Evolutionary conservation across 2,329 filamentous ascomycete species (phyloP).

Genomic region (Pseudogymnoascus sp.): DNA sequence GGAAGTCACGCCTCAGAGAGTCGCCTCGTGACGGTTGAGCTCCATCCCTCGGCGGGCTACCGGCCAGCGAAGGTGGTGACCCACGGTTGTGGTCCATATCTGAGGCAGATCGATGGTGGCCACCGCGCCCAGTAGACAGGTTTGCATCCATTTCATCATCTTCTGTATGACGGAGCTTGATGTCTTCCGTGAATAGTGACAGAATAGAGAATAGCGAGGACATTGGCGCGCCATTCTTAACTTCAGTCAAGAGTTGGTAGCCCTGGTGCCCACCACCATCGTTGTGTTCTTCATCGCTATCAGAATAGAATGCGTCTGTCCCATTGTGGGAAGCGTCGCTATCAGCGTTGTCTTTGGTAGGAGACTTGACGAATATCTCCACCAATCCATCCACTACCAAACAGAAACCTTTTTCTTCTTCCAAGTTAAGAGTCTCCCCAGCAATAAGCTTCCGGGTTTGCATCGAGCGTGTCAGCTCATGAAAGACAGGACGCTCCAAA

Average conservation of each 20-base stretch:
- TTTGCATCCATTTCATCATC: slow-evolving; percentile 36
- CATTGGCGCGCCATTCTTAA: slow-evolving; percentile 97
- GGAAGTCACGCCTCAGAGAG: background rate
- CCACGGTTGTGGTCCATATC: slow-evolving; percentile 16
- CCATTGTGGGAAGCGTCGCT: slow-evolving; percentile 31
- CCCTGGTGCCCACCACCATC: slow-evolving; percentile 61
- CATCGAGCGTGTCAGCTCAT: slow-evolving; percentile 96
- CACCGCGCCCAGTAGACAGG: slow-evolving; percentile 28
- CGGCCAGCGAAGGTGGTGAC: slow-evolving; percentile 24
- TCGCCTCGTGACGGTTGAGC: background rate
- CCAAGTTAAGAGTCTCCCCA: slow-evolving; percentile 86
- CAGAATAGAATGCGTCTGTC: slow-evolving; percentile 38
- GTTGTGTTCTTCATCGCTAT: slow-evolving; percentile 59
- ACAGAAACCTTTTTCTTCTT: slow-evolving; percentile 97
- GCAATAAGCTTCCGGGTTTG: slow-evolving; percentile 94
- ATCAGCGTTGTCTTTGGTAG: slow-evolving; percentile 42
- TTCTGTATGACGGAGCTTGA: slow-evolving; percentile 67
- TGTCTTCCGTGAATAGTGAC: slow-evolving; percentile 91
- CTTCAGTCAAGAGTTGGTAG: slow-evolving; percentile 92
- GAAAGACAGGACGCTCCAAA: slow-evolving; percentile 90
- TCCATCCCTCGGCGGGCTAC: slow-evolving; percentile 14
- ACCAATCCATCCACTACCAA: slow-evolving; percentile 93
- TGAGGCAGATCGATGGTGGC: slow-evolving; percentile 19
- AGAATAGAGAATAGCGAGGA: slow-evolving; percentile 96
- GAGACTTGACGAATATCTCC: slow-evolving; percentile 96